A percentile compares a stretch with the other conserved stretches of the same genome.
These are phyloP conservation scores for Fusarium irregulare DNA, from an alignment of 2,329 filamentous ascomycete species.

Conservation along the genomic window DNA sequence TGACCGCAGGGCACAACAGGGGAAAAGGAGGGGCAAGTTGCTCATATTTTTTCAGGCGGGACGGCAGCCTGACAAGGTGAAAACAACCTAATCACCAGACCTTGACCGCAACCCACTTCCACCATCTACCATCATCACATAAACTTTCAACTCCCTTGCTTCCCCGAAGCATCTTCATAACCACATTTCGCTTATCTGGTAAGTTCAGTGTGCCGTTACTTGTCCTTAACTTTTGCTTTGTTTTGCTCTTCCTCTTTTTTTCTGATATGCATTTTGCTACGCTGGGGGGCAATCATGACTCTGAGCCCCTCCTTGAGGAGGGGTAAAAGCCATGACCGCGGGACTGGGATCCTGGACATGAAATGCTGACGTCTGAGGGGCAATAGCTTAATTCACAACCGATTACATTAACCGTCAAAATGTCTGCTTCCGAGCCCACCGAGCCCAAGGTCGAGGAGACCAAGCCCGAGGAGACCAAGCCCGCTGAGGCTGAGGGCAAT, in stretches of 20 bases:
- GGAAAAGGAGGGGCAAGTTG: constrained; percentile 43
- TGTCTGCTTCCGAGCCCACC: constrained; percentile 63
- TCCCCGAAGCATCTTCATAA: constrained; percentile 23
- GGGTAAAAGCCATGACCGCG: constrained; percentile 41
- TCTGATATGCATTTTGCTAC: neutral
- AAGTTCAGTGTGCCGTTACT: constrained; percentile 10
- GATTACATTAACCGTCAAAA: constrained; percentile 48
- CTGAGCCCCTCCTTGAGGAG: constrained; percentile 38
- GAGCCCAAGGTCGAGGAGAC: constrained; percentile 67
- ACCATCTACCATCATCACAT: constrained; percentile 33
- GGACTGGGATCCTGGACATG: constrained; percentile 20
- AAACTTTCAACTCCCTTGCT: constrained; percentile 18
- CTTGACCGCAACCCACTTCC: constrained; percentile 40
- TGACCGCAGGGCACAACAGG: constrained; percentile 26
- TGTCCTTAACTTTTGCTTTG: neutral
- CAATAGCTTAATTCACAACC: constrained; percentile 26
- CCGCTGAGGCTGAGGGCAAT: constrained; percentile 33
- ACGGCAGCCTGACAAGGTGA: constrained; percentile 39
- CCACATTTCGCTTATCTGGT: constrained; percentile 36
- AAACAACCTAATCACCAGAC: constrained; percentile 46
- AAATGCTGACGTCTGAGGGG: constrained; percentile 35
- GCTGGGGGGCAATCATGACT: constrained; percentile 22
- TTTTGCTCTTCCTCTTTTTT: neutral
- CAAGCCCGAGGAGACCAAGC: constrained; percentile 49
- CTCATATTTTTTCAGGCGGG: constrained; percentile 36